A percentile compares a stretch with the other conserved stretches of the same genome.
Conservation (phyloP, 257 asterid genomes). For the Capsicum pubescens region DNA sequence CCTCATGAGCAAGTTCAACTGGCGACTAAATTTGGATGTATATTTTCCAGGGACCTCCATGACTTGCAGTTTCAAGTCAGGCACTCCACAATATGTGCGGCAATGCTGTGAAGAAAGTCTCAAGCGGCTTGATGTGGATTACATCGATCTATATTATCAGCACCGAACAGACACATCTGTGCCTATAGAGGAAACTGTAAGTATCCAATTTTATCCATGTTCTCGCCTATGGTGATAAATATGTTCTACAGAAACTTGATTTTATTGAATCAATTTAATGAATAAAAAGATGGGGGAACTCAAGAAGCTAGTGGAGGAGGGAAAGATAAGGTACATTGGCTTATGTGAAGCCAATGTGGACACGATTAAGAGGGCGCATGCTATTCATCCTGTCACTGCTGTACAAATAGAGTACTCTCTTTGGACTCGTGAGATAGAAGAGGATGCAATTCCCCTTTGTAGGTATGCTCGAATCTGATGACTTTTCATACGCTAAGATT, state of each 20-base stretch:
- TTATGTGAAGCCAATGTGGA: conserved; percentile 60
- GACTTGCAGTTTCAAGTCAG: conserved; percentile 15
- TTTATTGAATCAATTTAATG: background rate
- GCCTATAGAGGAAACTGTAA: conserved; percentile 69
- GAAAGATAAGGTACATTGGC: conserved; percentile 58
- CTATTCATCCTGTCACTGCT: conserved; percentile 60
- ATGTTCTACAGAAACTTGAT: background rate
- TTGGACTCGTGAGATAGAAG: conserved; percentile 61
- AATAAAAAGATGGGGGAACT: conserved; percentile 54
- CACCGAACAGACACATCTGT: conserved; percentile 53
- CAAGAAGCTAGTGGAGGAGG: conserved; percentile 63
- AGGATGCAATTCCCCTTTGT: conserved; percentile 61
- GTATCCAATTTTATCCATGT: conserved; percentile 22
- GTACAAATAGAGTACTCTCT: conserved; percentile 68
- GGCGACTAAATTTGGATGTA: conserved; percentile 47
- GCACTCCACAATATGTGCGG: conserved; percentile 50
- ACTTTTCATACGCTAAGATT: background rate
- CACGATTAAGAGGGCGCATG: conserved; percentile 64
- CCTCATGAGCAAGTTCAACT: conserved; percentile 46
- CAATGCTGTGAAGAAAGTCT: conserved; percentile 60
- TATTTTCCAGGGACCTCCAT: background rate
- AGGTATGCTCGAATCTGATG: conserved; percentile 36
- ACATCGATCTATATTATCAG: conserved; percentile 61
- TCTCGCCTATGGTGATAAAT: background rate
- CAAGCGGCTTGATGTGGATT: conserved; percentile 53